A percentile compares a stretch with the other conserved stretches of the same genome.
Conservation (phyloP, 805 yeast species). For the Candida insectorum region DNA sequence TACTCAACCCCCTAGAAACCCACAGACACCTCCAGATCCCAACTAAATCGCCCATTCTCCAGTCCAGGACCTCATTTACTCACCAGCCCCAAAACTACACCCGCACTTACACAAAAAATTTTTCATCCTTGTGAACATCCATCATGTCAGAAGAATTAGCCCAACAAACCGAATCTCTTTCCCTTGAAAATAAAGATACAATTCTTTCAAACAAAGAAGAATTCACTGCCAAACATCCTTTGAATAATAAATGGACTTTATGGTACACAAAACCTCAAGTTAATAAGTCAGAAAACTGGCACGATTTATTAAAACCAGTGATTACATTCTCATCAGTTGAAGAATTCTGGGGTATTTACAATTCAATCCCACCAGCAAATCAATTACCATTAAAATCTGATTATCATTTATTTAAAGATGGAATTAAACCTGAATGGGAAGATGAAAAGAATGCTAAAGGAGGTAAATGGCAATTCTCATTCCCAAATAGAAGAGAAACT, state of each 20-base stretch:
- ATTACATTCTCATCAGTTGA: constrained; percentile 92
- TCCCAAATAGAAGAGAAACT: constrained; percentile 62
- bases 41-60: no score
- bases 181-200: constrained; percentile 41
- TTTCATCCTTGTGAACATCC: no score
- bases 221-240: constrained; percentile 81
- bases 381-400: constrained; percentile 91
- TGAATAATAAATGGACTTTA: constrained; percentile 87
- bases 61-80: no score
- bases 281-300: constrained; percentile 80
- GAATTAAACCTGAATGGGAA: constrained; percentile 98
- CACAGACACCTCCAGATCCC: no score
- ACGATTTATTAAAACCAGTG: constrained; percentile 87
- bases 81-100: no score
- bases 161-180: constrained; percentile 41
- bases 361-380: constrained; percentile 86
- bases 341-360: constrained; percentile 97
- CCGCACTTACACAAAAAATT: no score
- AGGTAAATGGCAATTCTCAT: constrained; percentile 82
- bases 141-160: constrained; percentile 23
- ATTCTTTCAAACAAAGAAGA: constrained; percentile 59
- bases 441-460: constrained; percentile 83
- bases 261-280: constrained; percentile 97
- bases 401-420: constrained; percentile 91
- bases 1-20: no score